Evolutionary conservation across 225 moss, liverwort and hornwort species (phyloP).

Genomic region (Rhytidiadelphus loreus): DNA sequence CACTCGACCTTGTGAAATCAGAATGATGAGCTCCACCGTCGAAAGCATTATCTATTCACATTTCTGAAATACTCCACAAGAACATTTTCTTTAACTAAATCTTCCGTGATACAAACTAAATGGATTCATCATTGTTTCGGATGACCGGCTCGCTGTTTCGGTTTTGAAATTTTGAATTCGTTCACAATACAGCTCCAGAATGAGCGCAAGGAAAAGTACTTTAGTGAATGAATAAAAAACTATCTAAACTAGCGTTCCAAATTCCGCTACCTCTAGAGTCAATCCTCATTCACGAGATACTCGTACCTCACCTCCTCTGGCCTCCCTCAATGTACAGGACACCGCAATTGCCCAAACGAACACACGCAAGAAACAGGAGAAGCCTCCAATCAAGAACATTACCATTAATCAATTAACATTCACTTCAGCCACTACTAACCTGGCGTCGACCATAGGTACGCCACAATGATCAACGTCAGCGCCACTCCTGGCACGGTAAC

Average conservation of each 20-base stretch:
- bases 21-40: background rate
- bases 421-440: constrained; percentile 8
- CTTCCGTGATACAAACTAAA: background rate
- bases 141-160: background rate
- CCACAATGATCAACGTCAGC: constrained; percentile 52
- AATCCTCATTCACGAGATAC: background rate
- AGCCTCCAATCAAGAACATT: background rate
- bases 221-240: background rate
- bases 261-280: background rate
- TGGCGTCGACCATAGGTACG: constrained; percentile 91
- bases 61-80: background rate
- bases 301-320: background rate
- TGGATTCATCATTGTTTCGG: background rate
- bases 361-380: background rate
- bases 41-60: background rate
- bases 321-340: background rate
- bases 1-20: background rate
- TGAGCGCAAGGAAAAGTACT: background rate
- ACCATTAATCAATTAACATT: background rate
- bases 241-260: background rate
- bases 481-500: constrained; percentile 68
- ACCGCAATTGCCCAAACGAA: background rate
- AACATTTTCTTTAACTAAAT: background rate
- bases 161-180: background rate
- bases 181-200: background rate